Evolutionary conservation across 345 rosid genomes (phyloP).

Genomic region (Raphanus sativus): DNA sequence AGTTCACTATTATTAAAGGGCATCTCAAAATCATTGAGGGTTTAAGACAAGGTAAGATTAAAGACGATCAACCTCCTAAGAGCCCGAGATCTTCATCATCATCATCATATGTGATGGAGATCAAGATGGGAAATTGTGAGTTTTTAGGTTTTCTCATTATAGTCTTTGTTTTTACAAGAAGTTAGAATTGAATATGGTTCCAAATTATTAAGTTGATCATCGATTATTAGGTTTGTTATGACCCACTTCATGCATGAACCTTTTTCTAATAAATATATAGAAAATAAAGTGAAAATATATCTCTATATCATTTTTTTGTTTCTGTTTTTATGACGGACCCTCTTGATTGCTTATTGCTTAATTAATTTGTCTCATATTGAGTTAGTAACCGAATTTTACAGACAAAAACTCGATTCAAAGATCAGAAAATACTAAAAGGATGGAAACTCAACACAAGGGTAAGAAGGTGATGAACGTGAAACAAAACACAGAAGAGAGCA

Average conservation of each 20-base stretch:
- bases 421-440: slow-evolving; percentile 17
- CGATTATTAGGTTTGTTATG: neutral
- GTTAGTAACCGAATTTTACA: neutral
- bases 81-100: neutral
- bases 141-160: neutral
- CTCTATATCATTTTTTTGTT: neutral
- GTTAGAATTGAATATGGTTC: neutral
- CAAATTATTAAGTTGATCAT: neutral
- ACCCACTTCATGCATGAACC: neutral
- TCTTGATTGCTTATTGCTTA: neutral
- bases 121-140: slow-evolving; percentile 23
- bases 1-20: neutral
- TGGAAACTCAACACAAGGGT: slow-evolving; percentile 16
- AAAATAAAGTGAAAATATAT: neutral
- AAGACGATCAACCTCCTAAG: slow-evolving; percentile 9
- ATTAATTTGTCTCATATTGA: slow-evolving; percentile 4
- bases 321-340: neutral
- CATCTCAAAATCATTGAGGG: slow-evolving; percentile 8
- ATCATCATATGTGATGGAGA: slow-evolving; percentile 6
- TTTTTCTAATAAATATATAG: neutral
- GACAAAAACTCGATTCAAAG: slow-evolving; percentile 11
- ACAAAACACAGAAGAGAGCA: slow-evolving; percentile 23
- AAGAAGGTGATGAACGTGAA: slow-evolving; percentile 6
- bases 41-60: slow-evolving; percentile 18
- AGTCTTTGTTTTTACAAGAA: neutral